Base-by-base conservation (phyloP, 2,329 filamentous ascomycete species). In the Chaetomium olivaceum region DNA sequence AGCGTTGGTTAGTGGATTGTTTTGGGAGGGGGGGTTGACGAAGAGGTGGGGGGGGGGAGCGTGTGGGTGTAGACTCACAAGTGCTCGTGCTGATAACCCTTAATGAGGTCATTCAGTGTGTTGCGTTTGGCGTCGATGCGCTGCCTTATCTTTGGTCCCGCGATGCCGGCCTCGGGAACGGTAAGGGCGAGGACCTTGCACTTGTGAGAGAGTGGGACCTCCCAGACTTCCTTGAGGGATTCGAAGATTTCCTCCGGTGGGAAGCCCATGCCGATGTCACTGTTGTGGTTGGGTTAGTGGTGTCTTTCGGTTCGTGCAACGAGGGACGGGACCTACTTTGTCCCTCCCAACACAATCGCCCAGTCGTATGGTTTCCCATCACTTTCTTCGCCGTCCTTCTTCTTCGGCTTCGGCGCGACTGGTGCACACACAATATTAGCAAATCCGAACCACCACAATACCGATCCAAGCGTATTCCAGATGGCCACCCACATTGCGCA, bases 301-400 rank as follows among this genome's bases (percentile, higher is more conserved):
- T 46, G 12, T 12, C 54, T 57, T 8, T 25, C 5, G 23, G 48
- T 21, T 0, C 21, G 43, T 50, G 48, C 11, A 14, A 25, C 19
- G 31, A 25, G 1, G 25, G 31, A 25, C 6, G 19, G 29, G 27
- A 66, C 67, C 4, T 72, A 76, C 73, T 90, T 90, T 58, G 87
- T 89, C 2, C 87, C 88, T 9, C 85, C 87, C 2, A 90, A 80
- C 4, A 89, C 75, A 36, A 90, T 82, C 16, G 84, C 82, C 85
- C 87, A 90, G 77, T 89, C 84, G 69, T 79, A 87, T 0, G 68
- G 64, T 7, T 68, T 48, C 23, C 63, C 60, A 39, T 62, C 66
- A 2, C 68, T 33, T 59, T 68, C 46, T 23, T 67, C 61, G 27
- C 60, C 64, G 11, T 68, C 59, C 23, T 55, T 61, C 23, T 52